Evolutionary conservation across 257 asterid species (phyloP).

Genomic region (Coffea eugenioides): DNA sequence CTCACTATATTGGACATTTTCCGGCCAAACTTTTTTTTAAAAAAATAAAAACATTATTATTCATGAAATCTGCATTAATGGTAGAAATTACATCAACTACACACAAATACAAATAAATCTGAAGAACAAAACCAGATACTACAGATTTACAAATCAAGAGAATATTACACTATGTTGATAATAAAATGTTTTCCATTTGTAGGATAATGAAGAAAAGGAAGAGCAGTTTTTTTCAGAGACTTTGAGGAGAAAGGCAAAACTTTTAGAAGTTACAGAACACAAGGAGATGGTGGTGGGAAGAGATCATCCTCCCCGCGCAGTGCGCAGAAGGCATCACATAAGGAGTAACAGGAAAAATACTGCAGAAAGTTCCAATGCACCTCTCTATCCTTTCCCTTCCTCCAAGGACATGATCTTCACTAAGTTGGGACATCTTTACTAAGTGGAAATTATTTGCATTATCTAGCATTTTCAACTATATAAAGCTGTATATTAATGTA

Average conservation of each 20-base stretch:
- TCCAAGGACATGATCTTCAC: neutral
- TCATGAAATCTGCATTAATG: too few species aligned
- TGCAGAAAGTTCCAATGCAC: neutral
- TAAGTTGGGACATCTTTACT: neutral
- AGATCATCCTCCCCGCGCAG: conserved; percentile 11
- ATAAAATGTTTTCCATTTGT: neutral
- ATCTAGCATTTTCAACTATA: neutral
- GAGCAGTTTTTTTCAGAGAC: neutral
- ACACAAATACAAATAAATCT: too few species aligned
- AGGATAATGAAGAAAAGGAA: neutral
- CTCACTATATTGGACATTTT: neutral
- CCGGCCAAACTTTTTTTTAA: too few species aligned
- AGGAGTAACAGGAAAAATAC: neutral
- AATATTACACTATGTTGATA: neutral
- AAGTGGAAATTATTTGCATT: neutral
- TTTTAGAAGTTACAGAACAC: conserved; percentile 6
- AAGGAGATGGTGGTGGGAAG: neutral
- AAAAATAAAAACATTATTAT: too few species aligned
- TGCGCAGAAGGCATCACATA: conserved; percentile 21
- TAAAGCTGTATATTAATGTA: too few species aligned
- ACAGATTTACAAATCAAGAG: too few species aligned
- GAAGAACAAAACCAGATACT: too few species aligned
- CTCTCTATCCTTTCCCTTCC: neutral
- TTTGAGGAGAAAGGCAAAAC: conserved; percentile 16
- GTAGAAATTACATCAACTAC: too few species aligned